Evolutionary conservation across 1,139 yeast species (phyloP).

Genomic region (Protomyces pachydermus): DNA sequence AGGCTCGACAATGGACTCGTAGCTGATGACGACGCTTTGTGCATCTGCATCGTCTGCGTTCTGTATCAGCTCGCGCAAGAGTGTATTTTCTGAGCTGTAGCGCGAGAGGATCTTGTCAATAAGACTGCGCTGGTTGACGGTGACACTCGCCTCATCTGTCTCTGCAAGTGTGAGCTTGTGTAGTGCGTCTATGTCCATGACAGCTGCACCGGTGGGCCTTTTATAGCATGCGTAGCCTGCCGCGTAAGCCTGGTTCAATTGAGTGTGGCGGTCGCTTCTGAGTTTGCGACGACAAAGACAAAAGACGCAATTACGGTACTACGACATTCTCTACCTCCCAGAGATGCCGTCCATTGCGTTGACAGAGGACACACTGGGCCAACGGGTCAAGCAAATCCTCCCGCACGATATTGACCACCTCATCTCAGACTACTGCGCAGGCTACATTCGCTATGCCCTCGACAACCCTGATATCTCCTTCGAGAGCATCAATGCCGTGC

Average conservation of each 20-base stretch:
- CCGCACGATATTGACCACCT: constrained; percentile 16
- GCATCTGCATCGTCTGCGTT: constrained; percentile 46
- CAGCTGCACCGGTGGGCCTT: not conserved
- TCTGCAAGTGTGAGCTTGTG: constrained; percentile 17
- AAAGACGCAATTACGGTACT: not conserved
- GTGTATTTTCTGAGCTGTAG: constrained; percentile 28
- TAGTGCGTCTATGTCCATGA: constrained; percentile 20
- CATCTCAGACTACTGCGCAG: constrained; percentile 17
- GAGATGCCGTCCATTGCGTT: constrained; percentile 3
- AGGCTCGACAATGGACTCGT: constrained; percentile 12
- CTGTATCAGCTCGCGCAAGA: constrained; percentile 28
- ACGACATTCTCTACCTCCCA: not conserved
- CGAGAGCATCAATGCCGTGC: constrained; percentile 14
- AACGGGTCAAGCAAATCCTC: constrained; percentile 1
- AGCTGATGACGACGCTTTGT: constrained; percentile 38
- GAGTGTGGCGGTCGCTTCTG: too few species aligned
- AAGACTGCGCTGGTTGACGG: constrained; percentile 26
- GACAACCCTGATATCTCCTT: constrained; percentile 16
- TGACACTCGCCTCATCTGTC: constrained; percentile 21
- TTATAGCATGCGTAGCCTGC: too few species aligned
- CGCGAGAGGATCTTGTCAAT: constrained; percentile 27
- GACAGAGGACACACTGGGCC: not conserved
- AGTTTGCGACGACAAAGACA: not conserved
- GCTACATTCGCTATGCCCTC: constrained; percentile 16
- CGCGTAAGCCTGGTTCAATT: too few species aligned